These are phyloP conservation scores for Calocybe indica DNA, from an alignment of 768 basidiomycete species.

Conservation along the genomic window DNA sequence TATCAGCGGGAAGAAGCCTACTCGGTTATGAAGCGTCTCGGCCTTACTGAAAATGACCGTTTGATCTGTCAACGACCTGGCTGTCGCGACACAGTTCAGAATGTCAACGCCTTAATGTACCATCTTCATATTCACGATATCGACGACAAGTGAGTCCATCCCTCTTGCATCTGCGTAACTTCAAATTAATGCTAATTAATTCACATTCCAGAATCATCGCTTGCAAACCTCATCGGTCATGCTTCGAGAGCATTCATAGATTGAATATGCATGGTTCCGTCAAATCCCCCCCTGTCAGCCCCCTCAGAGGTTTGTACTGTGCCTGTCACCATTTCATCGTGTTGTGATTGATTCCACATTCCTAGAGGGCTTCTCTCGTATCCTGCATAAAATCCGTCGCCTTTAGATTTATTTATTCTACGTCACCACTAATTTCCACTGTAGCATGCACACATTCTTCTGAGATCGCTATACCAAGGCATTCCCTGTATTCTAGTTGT, in stretches of 20 bases:
- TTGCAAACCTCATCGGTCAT: too few relatives aligned
- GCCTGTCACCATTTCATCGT: background rate
- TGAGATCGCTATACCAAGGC: too few relatives aligned
- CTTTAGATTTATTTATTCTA: background rate
- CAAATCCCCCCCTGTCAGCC: constrained; percentile 8
- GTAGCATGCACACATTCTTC: too few relatives aligned
- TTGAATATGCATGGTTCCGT: constrained; percentile 17
- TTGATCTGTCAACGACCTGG: constrained; percentile 40
- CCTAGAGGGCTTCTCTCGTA: constrained; percentile 8
- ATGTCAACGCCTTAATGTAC: constrained; percentile 39
- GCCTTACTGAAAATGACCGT: constrained; percentile 19
- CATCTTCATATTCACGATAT: constrained; percentile 56
- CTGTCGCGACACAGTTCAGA: constrained; percentile 36
- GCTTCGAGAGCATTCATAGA: constrained; percentile 13
- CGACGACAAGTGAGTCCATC: constrained; percentile 29
- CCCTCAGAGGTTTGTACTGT: constrained; percentile 8
- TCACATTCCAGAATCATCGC: too few relatives aligned
- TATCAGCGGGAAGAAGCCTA: constrained; percentile 32
- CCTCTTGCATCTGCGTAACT: background rate
- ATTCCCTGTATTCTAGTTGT: too few relatives aligned
- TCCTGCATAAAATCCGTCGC: constrained; percentile 5
- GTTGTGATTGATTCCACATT: background rate
- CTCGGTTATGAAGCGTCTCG: constrained; percentile 17
- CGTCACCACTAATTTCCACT: too few relatives aligned
- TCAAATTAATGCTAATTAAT: too few relatives aligned